Evolutionary conservation across 495 filamentous ascomycete species (phyloP), one percentile per base, ranked within the genome.

Genomic region (Xylaria telfairii): DNA sequence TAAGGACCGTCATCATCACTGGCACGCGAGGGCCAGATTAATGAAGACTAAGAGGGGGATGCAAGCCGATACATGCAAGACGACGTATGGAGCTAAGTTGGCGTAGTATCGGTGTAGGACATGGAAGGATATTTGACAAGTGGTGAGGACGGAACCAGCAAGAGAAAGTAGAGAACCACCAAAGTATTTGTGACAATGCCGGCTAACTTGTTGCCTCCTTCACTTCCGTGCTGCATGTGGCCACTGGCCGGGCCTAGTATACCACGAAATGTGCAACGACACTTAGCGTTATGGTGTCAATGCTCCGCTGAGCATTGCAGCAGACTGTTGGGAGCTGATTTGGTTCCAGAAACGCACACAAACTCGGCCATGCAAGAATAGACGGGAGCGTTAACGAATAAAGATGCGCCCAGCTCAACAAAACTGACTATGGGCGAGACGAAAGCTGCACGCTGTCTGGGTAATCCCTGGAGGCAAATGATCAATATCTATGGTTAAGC

Each of bases 51-150:
- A 61, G 63, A 70, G 53, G 68, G 63, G 61, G 72, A 68, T 73
- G 32, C 24, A 71, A 69, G 67, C 44, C 62, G 68, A 69, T 66
- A 62, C 70, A 74, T 78, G 74, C 76, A 78, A 34, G 68, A 44
- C 30, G 49, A 69, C 70, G 34, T 63, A 71, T 72, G 17, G 19
- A 72, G 71, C 28, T 21, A 44, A 3, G 68, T 67, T 69, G 53
- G 53, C 70, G 62, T 63, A 61, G 69, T 72, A 64, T 54, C 37
- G 64, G 60, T 70, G 61, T 60, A 74, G 54, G 54, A 24, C 65
- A 44, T 51, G 42, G 67, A 39, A 65, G 39, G 66, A 49, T 51
- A 49, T 71, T 72, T 71, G 56, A 39, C 41, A 63, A 63, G 26
- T 37, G 46, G 72, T 65, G 71, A 42, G 56, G 37, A 53, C 34